Evolutionary conservation across 192 early-diverging fungal genomes (phyloP).

Genomic region (Martensiomyces pterosporus): DNA sequence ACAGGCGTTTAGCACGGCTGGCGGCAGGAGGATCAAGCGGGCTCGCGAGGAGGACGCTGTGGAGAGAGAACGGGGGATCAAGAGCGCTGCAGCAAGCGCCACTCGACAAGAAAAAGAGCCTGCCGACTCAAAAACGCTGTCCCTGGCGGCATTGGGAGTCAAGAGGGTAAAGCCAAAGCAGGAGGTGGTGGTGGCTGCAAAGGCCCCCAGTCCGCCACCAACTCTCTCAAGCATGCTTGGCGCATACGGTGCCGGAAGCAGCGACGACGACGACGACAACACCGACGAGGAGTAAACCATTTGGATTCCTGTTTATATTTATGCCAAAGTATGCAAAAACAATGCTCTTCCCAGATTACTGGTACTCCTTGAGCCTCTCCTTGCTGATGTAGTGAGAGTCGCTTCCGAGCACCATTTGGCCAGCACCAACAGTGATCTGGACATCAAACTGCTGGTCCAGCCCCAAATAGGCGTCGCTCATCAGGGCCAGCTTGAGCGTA

Average conservation of each 20-base stretch:
- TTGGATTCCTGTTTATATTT: no score
- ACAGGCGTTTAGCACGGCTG: slow-evolving; percentile 19
- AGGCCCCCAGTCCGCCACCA: background rate
- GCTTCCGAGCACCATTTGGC: slow-evolving; percentile 17
- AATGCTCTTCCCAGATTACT: slow-evolving; percentile 7
- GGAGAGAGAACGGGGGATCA: slow-evolving; percentile 21
- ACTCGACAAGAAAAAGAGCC: background rate
- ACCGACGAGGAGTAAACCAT: slow-evolving; percentile 1
- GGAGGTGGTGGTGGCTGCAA: no score
- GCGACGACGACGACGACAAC: slow-evolving; percentile 8
- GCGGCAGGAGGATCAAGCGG: slow-evolving; percentile 25
- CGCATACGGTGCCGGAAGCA: slow-evolving; percentile 35
- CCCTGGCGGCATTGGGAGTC: background rate
- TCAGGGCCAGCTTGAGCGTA: slow-evolving; percentile 54
- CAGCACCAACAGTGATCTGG: slow-evolving; percentile 24
- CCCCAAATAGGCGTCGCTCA: slow-evolving; percentile 78
- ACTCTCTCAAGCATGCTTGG: slow-evolving; percentile 36
- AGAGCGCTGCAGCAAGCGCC: slow-evolving; percentile 7
- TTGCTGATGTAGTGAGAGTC: slow-evolving; percentile 31
- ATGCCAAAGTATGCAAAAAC: no score
- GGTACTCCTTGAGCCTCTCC: slow-evolving; percentile 31
- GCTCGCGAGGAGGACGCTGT: slow-evolving; percentile 31
- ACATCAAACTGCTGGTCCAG: slow-evolving; percentile 61
- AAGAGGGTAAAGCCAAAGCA: background rate
- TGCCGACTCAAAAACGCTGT: background rate